phyloP scores from a whole-genome alignment of 2,329 filamentous ascomycete genomes.

The Colletotrichum destructivum region DNA sequence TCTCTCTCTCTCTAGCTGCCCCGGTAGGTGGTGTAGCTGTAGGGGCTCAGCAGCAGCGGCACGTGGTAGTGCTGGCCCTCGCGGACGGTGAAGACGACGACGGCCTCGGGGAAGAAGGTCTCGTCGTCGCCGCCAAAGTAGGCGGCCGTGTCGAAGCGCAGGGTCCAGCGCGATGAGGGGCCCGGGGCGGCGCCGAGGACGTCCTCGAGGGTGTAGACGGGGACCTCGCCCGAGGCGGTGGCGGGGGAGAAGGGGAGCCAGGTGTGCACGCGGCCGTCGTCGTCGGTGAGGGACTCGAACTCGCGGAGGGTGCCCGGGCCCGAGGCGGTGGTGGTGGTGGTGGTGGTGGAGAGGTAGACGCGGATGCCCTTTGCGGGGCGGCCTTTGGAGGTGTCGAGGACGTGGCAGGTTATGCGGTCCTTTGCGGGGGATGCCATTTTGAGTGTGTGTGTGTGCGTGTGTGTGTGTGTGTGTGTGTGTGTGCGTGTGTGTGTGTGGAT shows the following conservation, averaged over 20 bases:
- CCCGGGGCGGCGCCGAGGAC: constrained; percentile 63
- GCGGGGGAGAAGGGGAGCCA: constrained; percentile 75
- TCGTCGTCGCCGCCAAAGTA: constrained; percentile 79
- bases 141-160: constrained; percentile 79
- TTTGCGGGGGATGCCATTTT: constrained; percentile 51
- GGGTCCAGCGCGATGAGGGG: constrained; percentile 71
- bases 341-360: constrained; percentile 73
- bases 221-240: constrained; percentile 68
- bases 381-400: constrained; percentile 86
- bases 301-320: constrained; percentile 57
- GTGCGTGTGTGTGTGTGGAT: neutral
- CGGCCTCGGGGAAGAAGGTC: constrained; percentile 74
- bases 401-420: constrained; percentile 86
- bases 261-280: constrained; percentile 79
- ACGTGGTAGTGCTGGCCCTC: constrained; percentile 83
- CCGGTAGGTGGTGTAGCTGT: constrained; percentile 86
- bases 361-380: constrained; percentile 76
- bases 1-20: constrained; percentile 68
- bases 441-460: neutral
- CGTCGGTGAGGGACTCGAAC: constrained; percentile 80
- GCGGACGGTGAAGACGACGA: constrained; percentile 67
- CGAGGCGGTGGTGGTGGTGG: constrained; percentile 48
- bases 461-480: neutral
- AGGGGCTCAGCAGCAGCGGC: constrained; percentile 82
- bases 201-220: constrained; percentile 71